Conservation (phyloP, 2,329 filamentous ascomycete genomes). For the Nothomitra cinnamomea region DNA sequence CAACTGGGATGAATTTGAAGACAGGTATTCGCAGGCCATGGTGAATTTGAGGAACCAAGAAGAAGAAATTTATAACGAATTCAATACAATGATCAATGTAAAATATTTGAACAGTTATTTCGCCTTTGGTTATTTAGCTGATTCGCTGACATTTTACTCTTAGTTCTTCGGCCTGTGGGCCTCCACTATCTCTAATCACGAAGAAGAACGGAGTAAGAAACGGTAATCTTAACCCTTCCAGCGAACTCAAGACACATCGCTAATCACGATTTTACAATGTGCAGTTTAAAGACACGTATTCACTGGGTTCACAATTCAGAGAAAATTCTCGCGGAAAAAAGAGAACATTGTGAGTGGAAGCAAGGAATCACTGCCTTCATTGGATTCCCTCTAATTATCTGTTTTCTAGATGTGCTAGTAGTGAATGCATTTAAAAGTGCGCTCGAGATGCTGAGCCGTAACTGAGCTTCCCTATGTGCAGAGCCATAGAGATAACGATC, state of each 20-base stretch:
- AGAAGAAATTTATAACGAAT: conserved; percentile 47
- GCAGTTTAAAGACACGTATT: conserved; percentile 63
- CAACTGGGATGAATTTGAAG: conserved; percentile 64
- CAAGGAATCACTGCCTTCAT: conserved; percentile 10
- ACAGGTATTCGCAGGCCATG: conserved; percentile 50
- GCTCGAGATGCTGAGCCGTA: conserved; percentile 22
- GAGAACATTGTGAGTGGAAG: conserved; percentile 72
- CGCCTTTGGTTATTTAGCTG: neutral
- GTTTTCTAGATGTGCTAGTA: conserved; percentile 32
- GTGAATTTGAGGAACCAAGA: conserved; percentile 46
- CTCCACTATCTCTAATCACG: conserved; percentile 49
- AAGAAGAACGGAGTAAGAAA: conserved; percentile 61
- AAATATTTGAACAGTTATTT: conserved; percentile 7
- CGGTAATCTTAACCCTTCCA: conserved; percentile 32
- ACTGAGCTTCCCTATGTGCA: neutral
- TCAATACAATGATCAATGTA: conserved; percentile 49
- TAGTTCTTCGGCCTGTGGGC: conserved; percentile 75
- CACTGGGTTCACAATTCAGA: conserved; percentile 62
- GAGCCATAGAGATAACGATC: too few relatives aligned
- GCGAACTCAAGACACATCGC: neutral
- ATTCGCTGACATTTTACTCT: neutral
- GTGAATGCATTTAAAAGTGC: conserved; percentile 31
- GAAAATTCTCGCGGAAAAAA: conserved; percentile 51
- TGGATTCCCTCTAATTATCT: neutral
- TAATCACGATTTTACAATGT: conserved; percentile 8